These are phyloP conservation scores for Yamadazyma taylorii DNA, from an alignment of 1,139 yeast species.

Conservation along the genomic window DNA sequence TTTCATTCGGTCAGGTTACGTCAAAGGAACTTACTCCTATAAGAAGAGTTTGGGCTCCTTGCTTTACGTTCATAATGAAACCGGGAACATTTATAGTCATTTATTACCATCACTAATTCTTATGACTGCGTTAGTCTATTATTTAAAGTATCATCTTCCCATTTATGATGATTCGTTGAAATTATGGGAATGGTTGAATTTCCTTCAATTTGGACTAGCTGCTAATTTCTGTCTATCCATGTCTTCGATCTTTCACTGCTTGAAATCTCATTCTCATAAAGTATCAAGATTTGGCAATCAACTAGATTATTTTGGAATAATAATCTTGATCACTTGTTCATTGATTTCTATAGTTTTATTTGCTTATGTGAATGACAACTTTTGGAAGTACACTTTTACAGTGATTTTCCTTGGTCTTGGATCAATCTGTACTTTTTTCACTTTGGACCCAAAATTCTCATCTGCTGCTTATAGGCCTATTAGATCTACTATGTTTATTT, in stretches of 20 bases:
- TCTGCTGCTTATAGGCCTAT: conserved; percentile 71
- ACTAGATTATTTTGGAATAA: conserved; percentile 85
- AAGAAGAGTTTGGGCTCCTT: conserved; percentile 54
- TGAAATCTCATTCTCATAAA: conserved; percentile 69
- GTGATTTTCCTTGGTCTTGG: conserved; percentile 57
- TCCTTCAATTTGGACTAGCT: conserved; percentile 41
- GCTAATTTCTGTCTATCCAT: conserved; percentile 60
- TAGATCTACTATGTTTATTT: conserved; percentile 75
- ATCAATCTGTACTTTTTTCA: conserved; percentile 57
- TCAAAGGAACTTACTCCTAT: conserved; percentile 63
- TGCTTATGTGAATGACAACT: conserved; percentile 56
- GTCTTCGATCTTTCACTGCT: conserved; percentile 75
- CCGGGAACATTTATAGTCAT: conserved; percentile 82
- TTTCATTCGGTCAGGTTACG: conserved; percentile 71
- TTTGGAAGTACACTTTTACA: conserved; percentile 44
- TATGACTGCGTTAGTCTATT: conserved; percentile 26
- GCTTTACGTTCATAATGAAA: conserved; percentile 76
- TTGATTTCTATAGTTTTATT: conserved; percentile 70
- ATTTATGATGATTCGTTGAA: conserved; percentile 42
- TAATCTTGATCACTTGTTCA: conserved; percentile 72
- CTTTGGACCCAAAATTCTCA: conserved; percentile 66
- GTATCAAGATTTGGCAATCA: conserved; percentile 72
- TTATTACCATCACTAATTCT: conserved; percentile 61
- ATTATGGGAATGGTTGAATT: conserved; percentile 39
- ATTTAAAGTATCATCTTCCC: conserved; percentile 31